These are phyloP conservation scores for Helminthosporium solani DNA, from an alignment of 2,329 filamentous ascomycete species.

Conservation along the genomic window DNA sequence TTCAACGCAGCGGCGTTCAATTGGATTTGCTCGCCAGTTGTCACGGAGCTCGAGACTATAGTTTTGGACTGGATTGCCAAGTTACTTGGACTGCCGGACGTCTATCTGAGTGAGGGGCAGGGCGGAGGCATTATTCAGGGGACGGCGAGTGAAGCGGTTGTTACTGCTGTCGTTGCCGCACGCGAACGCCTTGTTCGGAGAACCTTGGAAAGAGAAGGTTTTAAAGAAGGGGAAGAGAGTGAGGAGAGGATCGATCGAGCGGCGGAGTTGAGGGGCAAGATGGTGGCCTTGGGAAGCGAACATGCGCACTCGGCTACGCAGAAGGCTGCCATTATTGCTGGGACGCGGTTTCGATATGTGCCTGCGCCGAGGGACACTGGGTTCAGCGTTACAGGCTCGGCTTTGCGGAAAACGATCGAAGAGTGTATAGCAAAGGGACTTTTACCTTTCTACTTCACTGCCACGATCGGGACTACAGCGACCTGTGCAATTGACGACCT, in stretches of 20 bases:
- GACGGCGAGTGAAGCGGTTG: constrained; percentile 81
- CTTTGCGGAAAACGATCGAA: constrained; percentile 62
- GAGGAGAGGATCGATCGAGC: constrained; percentile 57
- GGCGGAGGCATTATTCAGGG: constrained; percentile 96
- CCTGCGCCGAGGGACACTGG: constrained; percentile 62
- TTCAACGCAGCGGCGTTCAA: constrained; percentile 94
- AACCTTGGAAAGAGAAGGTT: constrained; percentile 63
- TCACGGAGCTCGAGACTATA: constrained; percentile 91
- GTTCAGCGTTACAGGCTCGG: constrained; percentile 68
- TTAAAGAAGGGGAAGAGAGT: constrained; percentile 29
- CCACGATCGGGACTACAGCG: constrained; percentile 81
- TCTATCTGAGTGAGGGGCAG: constrained; percentile 70
- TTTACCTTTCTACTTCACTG: constrained; percentile 82
- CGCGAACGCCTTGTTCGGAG: constrained; percentile 64
- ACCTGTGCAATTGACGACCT: constrained; percentile 88
- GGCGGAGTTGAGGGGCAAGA: constrained; percentile 64
- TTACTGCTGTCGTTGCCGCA: constrained; percentile 84
- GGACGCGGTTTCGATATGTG: constrained; percentile 75
- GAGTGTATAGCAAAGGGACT: constrained; percentile 68
- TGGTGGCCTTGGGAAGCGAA: constrained; percentile 79
- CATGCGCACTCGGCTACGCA: constrained; percentile 81
- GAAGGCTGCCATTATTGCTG: constrained; percentile 83
- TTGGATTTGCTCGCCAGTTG: constrained; percentile 90
- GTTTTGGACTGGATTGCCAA: constrained; percentile 89
- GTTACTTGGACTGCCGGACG: constrained; percentile 69